phyloP scores from a whole-genome alignment of 352 stramenopile genomes.

The Phytophthora parvispora region DNA sequence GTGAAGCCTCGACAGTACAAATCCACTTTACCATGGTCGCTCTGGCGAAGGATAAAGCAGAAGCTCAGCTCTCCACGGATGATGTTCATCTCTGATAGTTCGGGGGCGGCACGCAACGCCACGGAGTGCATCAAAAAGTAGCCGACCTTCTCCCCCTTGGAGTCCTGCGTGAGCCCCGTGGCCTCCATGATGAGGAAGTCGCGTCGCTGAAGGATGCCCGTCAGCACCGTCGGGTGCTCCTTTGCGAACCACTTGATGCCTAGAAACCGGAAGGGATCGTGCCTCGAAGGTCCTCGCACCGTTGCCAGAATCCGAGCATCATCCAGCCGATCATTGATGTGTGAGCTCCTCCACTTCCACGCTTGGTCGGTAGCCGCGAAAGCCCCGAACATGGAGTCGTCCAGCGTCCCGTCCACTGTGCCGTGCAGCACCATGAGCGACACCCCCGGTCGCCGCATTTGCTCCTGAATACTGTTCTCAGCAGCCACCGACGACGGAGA shows the following conservation, averaged over 20 bases:
- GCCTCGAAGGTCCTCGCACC: conserved; percentile 30
- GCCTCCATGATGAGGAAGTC: conserved; percentile 65
- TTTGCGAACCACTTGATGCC: conserved; percentile 72
- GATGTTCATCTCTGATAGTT: conserved; percentile 48
- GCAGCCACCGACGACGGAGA: conserved; percentile 7
- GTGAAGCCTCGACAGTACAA: conserved; percentile 63
- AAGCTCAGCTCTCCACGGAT: conserved; percentile 53
- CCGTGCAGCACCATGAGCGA: conserved; percentile 56
- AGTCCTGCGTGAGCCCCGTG: conserved; percentile 45
- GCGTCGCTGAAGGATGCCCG: conserved; percentile 50
- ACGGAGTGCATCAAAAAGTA: conserved; percentile 71
- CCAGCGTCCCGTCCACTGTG: conserved; percentile 48
- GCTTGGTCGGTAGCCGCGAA: conserved; percentile 47
- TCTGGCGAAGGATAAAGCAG: conserved; percentile 56
- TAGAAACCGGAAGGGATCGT: conserved; percentile 59
- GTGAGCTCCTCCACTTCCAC: conserved; percentile 52
- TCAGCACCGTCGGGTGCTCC: conserved; percentile 45
- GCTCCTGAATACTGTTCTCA: conserved; percentile 28
- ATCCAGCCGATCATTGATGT: conserved; percentile 56
- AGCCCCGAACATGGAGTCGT: conserved; percentile 58
- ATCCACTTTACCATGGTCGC: conserved; percentile 28
- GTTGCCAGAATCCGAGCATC: conserved; percentile 53
- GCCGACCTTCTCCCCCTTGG: conserved; percentile 40
- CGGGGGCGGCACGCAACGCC: conserved; percentile 31
- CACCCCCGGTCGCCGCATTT: conserved; percentile 25